These are phyloP conservation scores for Fusarium lateritium DNA, from an alignment of 2,329 filamentous ascomycete genomes.

Conservation along the genomic window DNA sequence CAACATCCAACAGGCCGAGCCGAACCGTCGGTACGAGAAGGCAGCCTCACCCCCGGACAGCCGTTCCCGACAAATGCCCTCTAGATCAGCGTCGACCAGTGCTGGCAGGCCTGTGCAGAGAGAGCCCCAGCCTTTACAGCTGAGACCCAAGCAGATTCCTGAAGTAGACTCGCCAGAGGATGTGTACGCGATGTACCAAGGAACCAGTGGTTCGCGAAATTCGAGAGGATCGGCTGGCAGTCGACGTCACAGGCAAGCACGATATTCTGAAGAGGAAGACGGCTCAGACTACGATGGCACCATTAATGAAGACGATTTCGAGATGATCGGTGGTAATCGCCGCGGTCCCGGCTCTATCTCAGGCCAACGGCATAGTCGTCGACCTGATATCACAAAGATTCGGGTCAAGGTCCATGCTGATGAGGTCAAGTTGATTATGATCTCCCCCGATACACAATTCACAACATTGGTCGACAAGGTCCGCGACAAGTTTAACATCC, in stretches of 20 bases:
- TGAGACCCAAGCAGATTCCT: conserved; percentile 52
- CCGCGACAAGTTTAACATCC: conserved; percentile 87
- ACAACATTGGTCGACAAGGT: conserved; percentile 84
- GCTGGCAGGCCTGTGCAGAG: conserved; percentile 62
- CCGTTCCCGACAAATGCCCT: conserved; percentile 51
- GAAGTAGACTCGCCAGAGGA: conserved; percentile 76
- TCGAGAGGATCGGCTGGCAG: conserved; percentile 50
- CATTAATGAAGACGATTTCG: conserved; percentile 83
- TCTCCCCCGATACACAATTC: conserved; percentile 80
- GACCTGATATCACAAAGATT: conserved; percentile 81
- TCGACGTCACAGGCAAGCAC: conserved; percentile 63
- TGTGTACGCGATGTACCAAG: conserved; percentile 75
- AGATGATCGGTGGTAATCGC: conserved; percentile 76
- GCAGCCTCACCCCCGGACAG: conserved; percentile 62
- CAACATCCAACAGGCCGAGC: conserved; percentile 69
- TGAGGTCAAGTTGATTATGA: conserved; percentile 94
- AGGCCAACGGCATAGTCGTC: conserved; percentile 68
- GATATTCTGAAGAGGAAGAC: conserved; percentile 86
- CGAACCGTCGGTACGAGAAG: conserved; percentile 70
- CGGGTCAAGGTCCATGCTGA: conserved; percentile 93
- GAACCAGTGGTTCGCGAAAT: conserved; percentile 57
- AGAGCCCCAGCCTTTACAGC: conserved; percentile 51
- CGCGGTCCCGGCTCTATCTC: conserved; percentile 62
- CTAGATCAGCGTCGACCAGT: conserved; percentile 63
- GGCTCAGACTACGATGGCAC: conserved; percentile 77